Base-by-base conservation (phyloP, 2,329 filamentous ascomycete species). In the Apiospora arundinis region DNA sequence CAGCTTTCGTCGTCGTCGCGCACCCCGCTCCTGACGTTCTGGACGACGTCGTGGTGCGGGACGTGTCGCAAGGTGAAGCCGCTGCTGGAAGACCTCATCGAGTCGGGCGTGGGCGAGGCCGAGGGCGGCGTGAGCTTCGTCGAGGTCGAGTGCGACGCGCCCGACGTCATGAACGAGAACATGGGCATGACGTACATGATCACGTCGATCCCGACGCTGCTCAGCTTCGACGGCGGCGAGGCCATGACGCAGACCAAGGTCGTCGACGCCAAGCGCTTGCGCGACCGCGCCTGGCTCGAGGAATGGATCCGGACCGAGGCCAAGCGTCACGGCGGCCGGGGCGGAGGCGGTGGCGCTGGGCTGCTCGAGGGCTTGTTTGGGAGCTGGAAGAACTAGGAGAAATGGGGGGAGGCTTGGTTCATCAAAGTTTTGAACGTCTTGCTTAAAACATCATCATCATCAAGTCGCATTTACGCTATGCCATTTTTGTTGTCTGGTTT, bases 21-120 rank as follows among this genome's bases (percentile, higher is more conserved):
- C 60, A 85, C 80, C 2, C 89, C 89, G 2, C 85, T 91, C n/a
- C 77, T 91, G 70, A 90, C 88, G 1, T 81, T 91, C 52, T 91
- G 89, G 89, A 89, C 88, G 0, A 84, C 89, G 0, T 87, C 87
- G 9, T 90, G 85, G 81, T 91, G 89, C 78, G 80, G 84, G 5
- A 86, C 87, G 21, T 91, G 89, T 78, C 83, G 82, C 65, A 78
- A 80, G 44, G 83, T 90, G 32, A 80, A 81, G 5, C 89, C 89
- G 4, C 78, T 89, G 14, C 69, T 91, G 7, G 77, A 77, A 16
- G 81, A 83, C 14, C 82, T 90, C 44, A 78, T 91, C 65, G 82
- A 84, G 75, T 82, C 82, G 3, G 86, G 87, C 68, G 82, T 87
- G 2, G 88, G 88, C 71, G 87, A 90, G 79, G 81, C 80, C 0